A percentile compares a stretch with the other conserved stretches of the same genome.
phyloP scores from a whole-genome alignment of 768 basidiomycete genomes.

The Phylloporus sp. region DNA sequence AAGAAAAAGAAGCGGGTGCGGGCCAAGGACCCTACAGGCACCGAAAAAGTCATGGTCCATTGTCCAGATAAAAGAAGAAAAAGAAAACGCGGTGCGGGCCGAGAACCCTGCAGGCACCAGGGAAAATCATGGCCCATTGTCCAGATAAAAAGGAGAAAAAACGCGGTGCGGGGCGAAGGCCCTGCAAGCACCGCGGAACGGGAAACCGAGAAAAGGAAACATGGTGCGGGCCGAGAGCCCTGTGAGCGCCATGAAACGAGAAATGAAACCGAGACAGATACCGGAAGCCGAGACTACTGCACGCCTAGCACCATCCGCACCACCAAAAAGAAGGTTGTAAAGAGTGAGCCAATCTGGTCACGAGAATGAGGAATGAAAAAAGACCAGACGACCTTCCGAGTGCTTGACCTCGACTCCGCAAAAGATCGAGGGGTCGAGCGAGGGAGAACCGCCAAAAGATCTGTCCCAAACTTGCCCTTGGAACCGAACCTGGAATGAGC shows the following conservation, averaged over 20 bases:
- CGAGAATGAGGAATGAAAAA: not conserved
- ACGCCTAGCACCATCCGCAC: not conserved
- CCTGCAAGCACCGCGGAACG: constrained; percentile 1
- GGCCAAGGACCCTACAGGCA: too few relatives aligned
- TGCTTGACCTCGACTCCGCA: not conserved
- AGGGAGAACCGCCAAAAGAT: not conserved
- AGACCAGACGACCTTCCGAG: constrained; percentile 1
- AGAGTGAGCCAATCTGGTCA: not conserved
- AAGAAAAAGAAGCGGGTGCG: too few relatives aligned
- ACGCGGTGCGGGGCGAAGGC: not conserved
- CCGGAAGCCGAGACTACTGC: not conserved
- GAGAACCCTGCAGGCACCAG: too few relatives aligned
- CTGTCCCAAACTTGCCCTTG: not conserved
- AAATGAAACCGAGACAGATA: not conserved
- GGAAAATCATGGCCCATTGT: too few relatives aligned
- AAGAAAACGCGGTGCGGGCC: too few relatives aligned
- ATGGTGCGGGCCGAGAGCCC: not conserved
- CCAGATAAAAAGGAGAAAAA: not conserved
- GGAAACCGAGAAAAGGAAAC: not conserved
- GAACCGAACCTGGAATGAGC: not conserved
- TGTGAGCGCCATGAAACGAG: constrained; percentile 1
- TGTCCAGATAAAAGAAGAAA: too few relatives aligned
- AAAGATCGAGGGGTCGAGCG: not conserved
- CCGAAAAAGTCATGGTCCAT: too few relatives aligned
- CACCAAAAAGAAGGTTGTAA: not conserved